Conservation (phyloP, 371 early-diverging fungal genomes). For the Apophysomyces trapeziformis region DNA sequence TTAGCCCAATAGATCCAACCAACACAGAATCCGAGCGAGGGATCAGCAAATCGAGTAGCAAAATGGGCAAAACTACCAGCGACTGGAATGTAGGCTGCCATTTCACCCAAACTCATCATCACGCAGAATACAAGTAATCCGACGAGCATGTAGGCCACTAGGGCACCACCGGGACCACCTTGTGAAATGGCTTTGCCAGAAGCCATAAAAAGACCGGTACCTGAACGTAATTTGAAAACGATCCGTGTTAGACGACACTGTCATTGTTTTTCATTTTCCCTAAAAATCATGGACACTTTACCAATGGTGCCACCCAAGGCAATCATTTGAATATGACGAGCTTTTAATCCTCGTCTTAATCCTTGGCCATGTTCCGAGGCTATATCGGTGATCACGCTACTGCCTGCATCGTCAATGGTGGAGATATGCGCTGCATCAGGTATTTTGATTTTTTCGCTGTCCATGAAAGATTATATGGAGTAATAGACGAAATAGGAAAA, state of each 20-base stretch:
- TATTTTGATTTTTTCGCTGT: slow-evolving; percentile 17
- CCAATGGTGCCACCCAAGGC: slow-evolving; percentile 70
- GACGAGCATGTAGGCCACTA: slow-evolving; percentile 68
- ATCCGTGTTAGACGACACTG: not conserved
- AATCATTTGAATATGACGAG: slow-evolving; percentile 67
- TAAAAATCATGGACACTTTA: not conserved
- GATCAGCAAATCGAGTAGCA: slow-evolving; percentile 80
- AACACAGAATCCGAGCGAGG: slow-evolving; percentile 74
- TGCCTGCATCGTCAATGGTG: slow-evolving; percentile 22
- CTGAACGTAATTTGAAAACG: slow-evolving; percentile 17
- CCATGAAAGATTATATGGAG: not conserved
- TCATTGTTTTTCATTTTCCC: not conserved
- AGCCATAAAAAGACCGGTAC: slow-evolving; percentile 87
- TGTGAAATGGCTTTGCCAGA: slow-evolving; percentile 75
- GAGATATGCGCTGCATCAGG: slow-evolving; percentile 26
- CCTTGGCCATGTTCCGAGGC: not conserved
- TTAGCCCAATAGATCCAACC: slow-evolving; percentile 80
- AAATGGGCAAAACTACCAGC: slow-evolving; percentile 81
- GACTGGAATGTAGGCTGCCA: slow-evolving; percentile 81
- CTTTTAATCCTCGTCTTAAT: slow-evolving; percentile 50
- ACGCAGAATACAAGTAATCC: slow-evolving; percentile 81
- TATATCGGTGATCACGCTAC: slow-evolving; percentile 1
- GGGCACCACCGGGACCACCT: slow-evolving; percentile 77
- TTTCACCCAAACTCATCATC: slow-evolving; percentile 81
- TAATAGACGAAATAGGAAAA: not conserved